These are phyloP conservation scores for Picocystis salinarum DNA, from an alignment of 139 green algal genomes.

Conservation along the genomic window DNA sequence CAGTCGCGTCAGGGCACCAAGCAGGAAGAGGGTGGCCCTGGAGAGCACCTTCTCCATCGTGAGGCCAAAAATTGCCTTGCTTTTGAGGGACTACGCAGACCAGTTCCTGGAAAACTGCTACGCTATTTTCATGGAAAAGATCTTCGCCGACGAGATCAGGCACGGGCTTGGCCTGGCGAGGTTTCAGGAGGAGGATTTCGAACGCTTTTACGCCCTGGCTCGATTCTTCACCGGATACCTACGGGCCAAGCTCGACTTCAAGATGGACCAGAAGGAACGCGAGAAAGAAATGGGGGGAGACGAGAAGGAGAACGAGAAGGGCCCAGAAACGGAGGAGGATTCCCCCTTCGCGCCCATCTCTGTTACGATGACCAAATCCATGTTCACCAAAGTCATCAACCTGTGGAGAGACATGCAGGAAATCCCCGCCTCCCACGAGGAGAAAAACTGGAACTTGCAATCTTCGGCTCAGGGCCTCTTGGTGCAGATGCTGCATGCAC, in stretches of 20 bases:
- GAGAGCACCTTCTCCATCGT: constrained; percentile 1
- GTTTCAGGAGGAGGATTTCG: constrained; percentile 30
- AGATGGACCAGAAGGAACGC: background rate
- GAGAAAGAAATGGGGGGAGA: background rate
- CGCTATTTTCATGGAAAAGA: constrained; percentile 27
- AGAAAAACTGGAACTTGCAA: constrained; percentile 55
- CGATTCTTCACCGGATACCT: constrained; percentile 41
- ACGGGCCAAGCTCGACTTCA: too few species aligned
- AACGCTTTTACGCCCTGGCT: too few species aligned
- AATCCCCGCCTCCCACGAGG: constrained; percentile 9
- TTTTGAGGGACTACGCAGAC: constrained; percentile 17
- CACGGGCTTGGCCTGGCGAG: constrained; percentile 33
- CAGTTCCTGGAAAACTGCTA: constrained; percentile 31
- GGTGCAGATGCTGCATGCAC: constrained; percentile 49
- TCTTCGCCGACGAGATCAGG: background rate
- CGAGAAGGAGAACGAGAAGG: background rate
- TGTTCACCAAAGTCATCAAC: constrained; percentile 38
- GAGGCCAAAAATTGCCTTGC: background rate
- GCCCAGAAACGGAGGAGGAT: background rate
- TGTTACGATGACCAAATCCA: constrained; percentile 53
- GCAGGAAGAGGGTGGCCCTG: background rate
- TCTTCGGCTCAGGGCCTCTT: constrained; percentile 33
- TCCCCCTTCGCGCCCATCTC: constrained; percentile 47
- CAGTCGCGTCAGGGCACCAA: too few species aligned
- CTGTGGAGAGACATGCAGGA: constrained; percentile 35